phyloP scores from a whole-genome alignment of 306 rosid species.

The Morella rubra region DNA sequence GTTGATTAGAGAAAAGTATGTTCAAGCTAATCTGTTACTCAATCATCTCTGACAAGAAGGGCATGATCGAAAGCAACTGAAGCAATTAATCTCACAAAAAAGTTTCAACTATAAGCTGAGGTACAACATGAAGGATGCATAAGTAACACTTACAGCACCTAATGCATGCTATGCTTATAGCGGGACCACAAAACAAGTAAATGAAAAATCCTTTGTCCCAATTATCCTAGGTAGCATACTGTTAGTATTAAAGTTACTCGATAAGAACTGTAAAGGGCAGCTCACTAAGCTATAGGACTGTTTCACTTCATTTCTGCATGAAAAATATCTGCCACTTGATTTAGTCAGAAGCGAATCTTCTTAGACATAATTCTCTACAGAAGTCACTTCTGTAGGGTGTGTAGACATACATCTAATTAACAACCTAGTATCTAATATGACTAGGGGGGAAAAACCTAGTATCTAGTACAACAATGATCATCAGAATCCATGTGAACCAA shows the following conservation, averaged over 20 bases:
- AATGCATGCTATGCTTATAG: neutral
- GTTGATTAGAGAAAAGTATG: neutral
- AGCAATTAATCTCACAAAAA: neutral
- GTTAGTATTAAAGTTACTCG: neutral
- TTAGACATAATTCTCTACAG: slow-evolving; percentile 1
- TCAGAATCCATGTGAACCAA: neutral
- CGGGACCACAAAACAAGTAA: neutral
- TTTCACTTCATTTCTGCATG: slow-evolving; percentile 12
- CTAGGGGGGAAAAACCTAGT: neutral
- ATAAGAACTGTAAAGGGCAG: neutral
- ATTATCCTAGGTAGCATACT: neutral
- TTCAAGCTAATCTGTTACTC: neutral
- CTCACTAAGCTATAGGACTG: slow-evolving; percentile 9
- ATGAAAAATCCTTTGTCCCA: slow-evolving; percentile 1
- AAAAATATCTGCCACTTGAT: neutral
- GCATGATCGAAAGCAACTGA: neutral
- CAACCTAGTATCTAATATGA: neutral
- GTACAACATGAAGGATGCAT: slow-evolving; percentile 1
- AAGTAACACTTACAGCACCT: neutral
- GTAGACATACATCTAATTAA: neutral
- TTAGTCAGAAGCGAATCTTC: neutral
- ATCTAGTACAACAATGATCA: neutral
- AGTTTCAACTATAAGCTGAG: neutral
- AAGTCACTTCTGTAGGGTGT: neutral
- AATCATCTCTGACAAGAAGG: neutral